Conservation (phyloP, 1,284 basidiomycete genomes). For the Tilletia caries region DNA sequence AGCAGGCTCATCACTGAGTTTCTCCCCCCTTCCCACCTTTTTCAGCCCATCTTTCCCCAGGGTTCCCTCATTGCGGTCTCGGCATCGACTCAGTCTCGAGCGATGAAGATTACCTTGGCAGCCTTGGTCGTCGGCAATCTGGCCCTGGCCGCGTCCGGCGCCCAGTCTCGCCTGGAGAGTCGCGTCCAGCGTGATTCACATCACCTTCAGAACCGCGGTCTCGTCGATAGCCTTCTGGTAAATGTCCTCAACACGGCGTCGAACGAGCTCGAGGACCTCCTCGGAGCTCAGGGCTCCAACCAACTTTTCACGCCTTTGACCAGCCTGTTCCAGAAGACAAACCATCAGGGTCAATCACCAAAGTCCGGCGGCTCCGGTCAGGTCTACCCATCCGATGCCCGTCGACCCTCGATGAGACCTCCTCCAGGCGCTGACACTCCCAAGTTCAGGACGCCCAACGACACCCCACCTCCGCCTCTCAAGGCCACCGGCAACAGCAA, state of each 20-base stretch:
- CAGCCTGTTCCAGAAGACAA: conserved; percentile 2
- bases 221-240: background rate
- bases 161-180: conserved; percentile 1
- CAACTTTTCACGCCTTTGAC: conserved; percentile 5
- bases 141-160: background rate
- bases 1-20: no score
- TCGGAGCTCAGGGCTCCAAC: background rate
- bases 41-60: no score
- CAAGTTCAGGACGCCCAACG: conserved; percentile 9
- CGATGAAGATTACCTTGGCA: background rate
- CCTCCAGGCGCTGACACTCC: conserved; percentile 10
- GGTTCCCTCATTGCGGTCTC: no score
- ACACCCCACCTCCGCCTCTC: conserved; percentile 22
- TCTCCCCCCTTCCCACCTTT: no score
- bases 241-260: background rate
- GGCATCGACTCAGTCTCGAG: background rate
- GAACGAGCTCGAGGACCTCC: background rate
- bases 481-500: conserved; percentile 22
- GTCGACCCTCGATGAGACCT: background rate
- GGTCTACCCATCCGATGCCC: background rate
- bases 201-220: background rate
- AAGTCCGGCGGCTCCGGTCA: background rate
- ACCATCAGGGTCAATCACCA: background rate
- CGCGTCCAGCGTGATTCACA: background rate
- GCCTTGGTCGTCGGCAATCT: background rate